Evolutionary conservation across 306 rosid species (phyloP).

Genomic region (Vachellia collinsii): DNA sequence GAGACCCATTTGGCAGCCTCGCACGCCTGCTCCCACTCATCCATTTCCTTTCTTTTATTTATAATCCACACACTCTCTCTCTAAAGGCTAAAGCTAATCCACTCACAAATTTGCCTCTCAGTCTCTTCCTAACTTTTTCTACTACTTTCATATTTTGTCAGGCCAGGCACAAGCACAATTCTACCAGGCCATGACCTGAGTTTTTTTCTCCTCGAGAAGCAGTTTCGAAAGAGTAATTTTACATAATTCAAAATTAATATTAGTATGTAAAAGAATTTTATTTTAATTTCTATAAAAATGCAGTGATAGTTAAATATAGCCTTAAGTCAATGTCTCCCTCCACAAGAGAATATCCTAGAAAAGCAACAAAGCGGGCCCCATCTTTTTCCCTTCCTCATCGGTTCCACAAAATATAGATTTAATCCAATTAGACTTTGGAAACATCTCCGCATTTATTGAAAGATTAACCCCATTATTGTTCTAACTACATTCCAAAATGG

Average conservation of each 20-base stretch:
- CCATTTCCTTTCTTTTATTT: background rate
- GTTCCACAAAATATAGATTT: slow-evolving; percentile 42
- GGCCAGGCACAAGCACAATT: slow-evolving; percentile 37
- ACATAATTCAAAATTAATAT: no score
- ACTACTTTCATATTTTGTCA: slow-evolving; percentile 65
- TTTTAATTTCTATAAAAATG: no score
- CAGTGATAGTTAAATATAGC: no score
- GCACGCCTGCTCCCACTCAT: slow-evolving; percentile 92
- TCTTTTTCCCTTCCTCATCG: slow-evolving; percentile 49
- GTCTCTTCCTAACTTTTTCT: slow-evolving; percentile 64
- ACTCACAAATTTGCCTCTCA: slow-evolving; percentile 55
- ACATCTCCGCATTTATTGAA: background rate
- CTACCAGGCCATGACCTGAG: slow-evolving; percentile 25
- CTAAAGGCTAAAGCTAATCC: slow-evolving; percentile 65
- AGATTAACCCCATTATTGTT: slow-evolving; percentile 19
- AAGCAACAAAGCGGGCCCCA: slow-evolving; percentile 47
- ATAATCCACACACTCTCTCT: background rate
- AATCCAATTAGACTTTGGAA: slow-evolving; percentile 22
- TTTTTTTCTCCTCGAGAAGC: no score
- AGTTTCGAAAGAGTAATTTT: no score
- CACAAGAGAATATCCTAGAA: slow-evolving; percentile 36
- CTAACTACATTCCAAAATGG: slow-evolving; percentile 42
- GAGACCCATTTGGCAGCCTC: slow-evolving; percentile 60
- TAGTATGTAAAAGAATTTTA: no score
- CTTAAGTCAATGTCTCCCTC: slow-evolving; percentile 3